Conservation (phyloP, 1,284 basidiomycete genomes). For the Irpex sp. region DNA sequence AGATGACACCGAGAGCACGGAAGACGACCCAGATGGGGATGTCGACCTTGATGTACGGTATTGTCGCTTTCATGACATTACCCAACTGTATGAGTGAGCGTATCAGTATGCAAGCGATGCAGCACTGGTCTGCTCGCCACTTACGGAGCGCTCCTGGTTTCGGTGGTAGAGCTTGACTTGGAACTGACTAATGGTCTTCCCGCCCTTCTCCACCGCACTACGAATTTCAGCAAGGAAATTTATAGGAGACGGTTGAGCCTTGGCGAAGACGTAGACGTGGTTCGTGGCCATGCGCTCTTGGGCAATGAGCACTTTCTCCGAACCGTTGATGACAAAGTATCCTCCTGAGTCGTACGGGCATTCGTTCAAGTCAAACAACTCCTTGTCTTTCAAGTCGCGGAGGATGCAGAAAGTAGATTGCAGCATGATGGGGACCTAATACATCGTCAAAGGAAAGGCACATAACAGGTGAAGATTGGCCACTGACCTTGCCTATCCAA, state of each 20-base stretch:
- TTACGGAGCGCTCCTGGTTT: conserved; percentile 81
- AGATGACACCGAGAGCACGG: conserved; percentile 95
- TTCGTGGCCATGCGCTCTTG: conserved; percentile 99
- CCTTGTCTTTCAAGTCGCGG: conserved; percentile 73
- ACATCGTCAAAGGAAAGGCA: conserved; percentile 4
- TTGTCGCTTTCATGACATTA: conserved; percentile 95
- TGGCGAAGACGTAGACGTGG: conserved; percentile 99
- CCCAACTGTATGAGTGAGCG: conserved; percentile 52
- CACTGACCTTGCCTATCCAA: conserved; percentile 90
- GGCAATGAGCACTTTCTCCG: conserved; percentile 98
- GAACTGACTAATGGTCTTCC: conserved; percentile 97
- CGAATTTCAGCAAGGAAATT: conserved; percentile 97
- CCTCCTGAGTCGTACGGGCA: conserved; percentile 98
- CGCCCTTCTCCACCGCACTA: conserved; percentile 96
- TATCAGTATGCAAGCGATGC: conserved; percentile 2
- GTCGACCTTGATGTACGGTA: conserved; percentile 98
- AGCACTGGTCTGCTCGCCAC: conserved; percentile 27
- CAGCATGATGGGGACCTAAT: conserved; percentile 95
- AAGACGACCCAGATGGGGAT: conserved; percentile 99
- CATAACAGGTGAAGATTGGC: background rate
- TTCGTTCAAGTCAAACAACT: conserved; percentile 90
- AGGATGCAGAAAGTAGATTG: conserved; percentile 95
- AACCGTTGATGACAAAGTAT: conserved; percentile 99
- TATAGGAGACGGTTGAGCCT: conserved; percentile 94
- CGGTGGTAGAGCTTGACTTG: conserved; percentile 97